phyloP scores from a whole-genome alignment of 108 stramenopile genomes.

The Conticribra guillardii region DNA sequence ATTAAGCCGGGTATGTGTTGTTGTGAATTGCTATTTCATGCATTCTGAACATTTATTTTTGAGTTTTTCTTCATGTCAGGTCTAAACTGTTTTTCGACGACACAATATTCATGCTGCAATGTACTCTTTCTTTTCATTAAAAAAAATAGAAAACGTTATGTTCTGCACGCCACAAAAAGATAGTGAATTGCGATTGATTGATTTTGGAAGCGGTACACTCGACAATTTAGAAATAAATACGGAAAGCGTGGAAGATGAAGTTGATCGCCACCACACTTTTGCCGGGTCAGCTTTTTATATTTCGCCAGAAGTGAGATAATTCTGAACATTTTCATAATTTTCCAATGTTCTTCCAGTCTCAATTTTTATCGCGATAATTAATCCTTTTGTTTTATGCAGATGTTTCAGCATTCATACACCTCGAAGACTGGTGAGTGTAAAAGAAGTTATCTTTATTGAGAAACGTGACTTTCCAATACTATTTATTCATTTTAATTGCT shows the following conservation, averaged over 20 bases:
- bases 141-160: slow-evolving; percentile 73
- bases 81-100: slow-evolving; percentile 35
- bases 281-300: slow-evolving; percentile 88
- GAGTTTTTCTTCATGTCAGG: background rate
- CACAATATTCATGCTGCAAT: background rate
- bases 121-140: background rate
- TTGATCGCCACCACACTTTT: slow-evolving; percentile 69
- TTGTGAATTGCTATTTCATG: background rate
- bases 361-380: too few relatives aligned
- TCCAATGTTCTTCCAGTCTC: too few relatives aligned
- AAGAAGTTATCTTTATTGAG: too few relatives aligned
- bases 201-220: slow-evolving; percentile 82
- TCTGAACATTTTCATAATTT: too few relatives aligned
- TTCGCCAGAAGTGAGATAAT: slow-evolving; percentile 54
- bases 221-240: slow-evolving; percentile 18
- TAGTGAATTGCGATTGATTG: slow-evolving; percentile 74
- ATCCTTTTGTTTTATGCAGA: slow-evolving; percentile 19
- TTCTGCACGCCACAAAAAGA: slow-evolving; percentile 53
- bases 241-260: slow-evolving; percentile 17
- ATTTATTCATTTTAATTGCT: background rate
- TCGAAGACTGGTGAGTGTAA: slow-evolving; percentile 20
- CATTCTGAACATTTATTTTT: background rate
- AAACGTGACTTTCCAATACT: too few relatives aligned
- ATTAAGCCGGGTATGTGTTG: slow-evolving; percentile 54
- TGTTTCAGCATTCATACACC: slow-evolving; percentile 69